These are phyloP conservation scores for Pyrus pyrifolia DNA, from an alignment of 306 rosid genomes.

Conservation along the genomic window DNA sequence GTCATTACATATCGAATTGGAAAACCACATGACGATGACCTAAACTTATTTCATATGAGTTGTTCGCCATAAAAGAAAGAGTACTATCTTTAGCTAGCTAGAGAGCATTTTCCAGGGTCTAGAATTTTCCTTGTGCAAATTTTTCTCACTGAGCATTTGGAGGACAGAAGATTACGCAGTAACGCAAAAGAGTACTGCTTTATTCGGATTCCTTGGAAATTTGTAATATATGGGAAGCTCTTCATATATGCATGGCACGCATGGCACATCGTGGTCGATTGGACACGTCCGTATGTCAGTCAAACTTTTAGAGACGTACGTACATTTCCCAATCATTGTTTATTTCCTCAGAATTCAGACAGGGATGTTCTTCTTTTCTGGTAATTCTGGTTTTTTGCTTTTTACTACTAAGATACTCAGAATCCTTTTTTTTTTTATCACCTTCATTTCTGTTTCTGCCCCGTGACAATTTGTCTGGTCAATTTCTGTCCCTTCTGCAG, in stretches of 20 bases:
- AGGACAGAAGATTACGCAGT: not conserved
- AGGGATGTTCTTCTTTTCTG: not conserved
- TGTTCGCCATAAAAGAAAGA: not conserved
- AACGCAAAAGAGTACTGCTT: not conserved
- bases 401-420: not conserved
- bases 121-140: not conserved
- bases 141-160: not conserved
- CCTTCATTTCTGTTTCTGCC: not conserved
- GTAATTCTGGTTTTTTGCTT: not conserved
- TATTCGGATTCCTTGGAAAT: not conserved
- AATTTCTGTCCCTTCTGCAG: not conserved
- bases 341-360: not conserved
- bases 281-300: not conserved
- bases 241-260: not conserved
- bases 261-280: not conserved
- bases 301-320: too few relatives aligned
- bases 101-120: not conserved
- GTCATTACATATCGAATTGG: too few relatives aligned
- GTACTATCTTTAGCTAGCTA: not conserved
- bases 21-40: too few relatives aligned
- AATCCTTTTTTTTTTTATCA: not conserved
- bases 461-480: not conserved
- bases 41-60: too few relatives aligned
- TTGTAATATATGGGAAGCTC: not conserved
- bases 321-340: not conserved